phyloP scores from a whole-genome alignment of 257 asterid genomes.

The Leptodermis oblonga region DNA sequence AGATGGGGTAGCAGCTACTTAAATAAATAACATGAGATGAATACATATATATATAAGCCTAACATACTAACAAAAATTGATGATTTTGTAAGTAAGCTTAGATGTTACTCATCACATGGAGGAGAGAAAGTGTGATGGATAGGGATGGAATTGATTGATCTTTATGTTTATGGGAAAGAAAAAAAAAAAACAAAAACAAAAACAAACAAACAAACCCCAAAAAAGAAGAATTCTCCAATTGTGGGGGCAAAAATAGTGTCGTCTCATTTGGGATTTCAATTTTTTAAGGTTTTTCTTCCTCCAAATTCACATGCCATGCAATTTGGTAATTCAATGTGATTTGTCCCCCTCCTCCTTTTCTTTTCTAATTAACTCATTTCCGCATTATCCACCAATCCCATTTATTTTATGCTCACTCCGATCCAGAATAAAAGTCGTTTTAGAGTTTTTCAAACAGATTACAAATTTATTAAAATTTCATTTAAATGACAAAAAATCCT shows the following conservation, averaged over 20 bases:
- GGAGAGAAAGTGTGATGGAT: constrained; percentile 3
- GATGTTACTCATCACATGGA: constrained; percentile 20
- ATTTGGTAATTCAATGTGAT: background rate
- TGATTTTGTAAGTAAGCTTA: background rate
- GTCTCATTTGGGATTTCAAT: background rate
- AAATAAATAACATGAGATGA: too few species aligned
- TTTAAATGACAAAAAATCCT: too few species aligned
- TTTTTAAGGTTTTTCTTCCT: background rate
- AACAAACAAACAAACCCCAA: too few species aligned
- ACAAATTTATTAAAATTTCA: too few species aligned
- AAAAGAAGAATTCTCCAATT: background rate
- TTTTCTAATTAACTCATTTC: background rate
- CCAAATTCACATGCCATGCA: constrained; percentile 10
- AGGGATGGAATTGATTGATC: constrained; percentile 14
- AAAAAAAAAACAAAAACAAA: background rate
- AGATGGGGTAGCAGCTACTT: too few species aligned
- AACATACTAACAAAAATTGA: constrained; percentile 11
- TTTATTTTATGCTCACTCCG: background rate
- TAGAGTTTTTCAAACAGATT: background rate
- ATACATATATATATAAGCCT: background rate
- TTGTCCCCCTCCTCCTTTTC: background rate
- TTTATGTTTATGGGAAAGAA: background rate
- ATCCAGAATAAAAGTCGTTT: too few species aligned
- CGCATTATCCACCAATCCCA: background rate
- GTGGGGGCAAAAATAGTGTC: constrained; percentile 10